phyloP scores from a whole-genome alignment of 352 stramenopile species.

The Achlya hypogyna region DNA sequence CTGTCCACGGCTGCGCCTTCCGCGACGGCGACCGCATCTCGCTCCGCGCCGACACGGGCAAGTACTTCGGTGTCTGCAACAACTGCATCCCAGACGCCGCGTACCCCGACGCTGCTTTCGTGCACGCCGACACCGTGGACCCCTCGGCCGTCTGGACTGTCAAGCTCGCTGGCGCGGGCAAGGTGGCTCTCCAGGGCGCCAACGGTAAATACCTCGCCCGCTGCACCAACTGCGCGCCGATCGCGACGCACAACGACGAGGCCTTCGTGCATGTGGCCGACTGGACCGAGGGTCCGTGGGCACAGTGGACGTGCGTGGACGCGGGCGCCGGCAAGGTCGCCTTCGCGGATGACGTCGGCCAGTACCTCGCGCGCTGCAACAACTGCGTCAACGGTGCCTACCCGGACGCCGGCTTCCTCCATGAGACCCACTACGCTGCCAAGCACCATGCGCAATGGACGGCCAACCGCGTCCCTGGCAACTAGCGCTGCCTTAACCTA shows the following conservation, averaged over 20 bases:
- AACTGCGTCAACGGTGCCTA: conserved; percentile 4
- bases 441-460: neutral
- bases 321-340: conserved; percentile 6
- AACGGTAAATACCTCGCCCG: conserved; percentile 6
- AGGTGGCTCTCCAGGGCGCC: conserved; percentile 8
- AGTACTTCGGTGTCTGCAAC: conserved; percentile 6
- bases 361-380: conserved; percentile 11
- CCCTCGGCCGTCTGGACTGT: conserved; percentile 4
- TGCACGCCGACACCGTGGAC: neutral
- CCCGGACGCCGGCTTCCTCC: neutral
- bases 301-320: conserved; percentile 1
- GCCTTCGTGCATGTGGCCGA: neutral
- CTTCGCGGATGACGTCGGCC: neutral
- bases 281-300: neutral
- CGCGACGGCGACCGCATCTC: neutral
- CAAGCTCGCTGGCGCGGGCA: neutral
- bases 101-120: neutral
- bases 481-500: neutral
- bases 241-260: neutral
- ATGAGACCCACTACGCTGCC: neutral
- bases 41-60: neutral
- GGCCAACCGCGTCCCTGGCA: neutral
- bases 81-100: neutral
- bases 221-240: conserved; percentile 10
- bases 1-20: neutral